Base-by-base conservation (phyloP, 768 basidiomycete genomes). In the Auriscalpium vulgare region DNA sequence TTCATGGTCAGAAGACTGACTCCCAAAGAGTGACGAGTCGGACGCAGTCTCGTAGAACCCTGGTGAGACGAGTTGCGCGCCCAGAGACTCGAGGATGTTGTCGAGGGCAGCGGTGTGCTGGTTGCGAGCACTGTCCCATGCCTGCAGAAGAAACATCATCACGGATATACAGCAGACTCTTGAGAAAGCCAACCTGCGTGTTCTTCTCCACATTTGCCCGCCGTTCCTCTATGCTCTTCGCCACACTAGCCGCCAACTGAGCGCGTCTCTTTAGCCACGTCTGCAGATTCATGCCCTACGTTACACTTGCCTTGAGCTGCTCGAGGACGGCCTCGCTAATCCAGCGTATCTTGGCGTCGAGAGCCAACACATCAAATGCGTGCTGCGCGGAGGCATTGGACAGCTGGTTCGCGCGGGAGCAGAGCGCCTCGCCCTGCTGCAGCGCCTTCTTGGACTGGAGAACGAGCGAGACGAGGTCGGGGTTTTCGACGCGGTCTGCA, bases 271-370 rank as follows among this genome's bases (percentile, higher is more conserved):
- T 37, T 51, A 21, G 37, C 35, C 4, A 29, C 29, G 29, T 29
- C 29, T 4, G 29, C 29, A 29, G 5, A 2, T 29, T 29, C 40
- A 43, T 43, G 13, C 3, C 40, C 3, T 14, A 21, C 21, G 21
- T 17, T 43, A n/a, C n/a, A 56, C 74, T 43, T 57, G 87, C 91
- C 76, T 83, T 83, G 47, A 92, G 76, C 65, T 91, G 91, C 60
- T 90, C 86, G 14, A 82, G 66, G 21, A 91, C 82, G 14, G 85
- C 87, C 35, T 85, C 80, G 35, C 78, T 80, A 52, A 88, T 76
- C 90, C 88, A 93, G 52, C 79, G 77, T 8, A 91, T 83, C 69
- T 85, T 88, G 35, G 90, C 88, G 65, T 91, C 88, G 17, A 90
- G 75, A 0, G 84, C 85, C 7, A 92, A 76, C 4, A 91, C 80